phyloP scores from a whole-genome alignment of 2,329 filamentous ascomycete species.

The Trichoderma cornu-damae region DNA sequence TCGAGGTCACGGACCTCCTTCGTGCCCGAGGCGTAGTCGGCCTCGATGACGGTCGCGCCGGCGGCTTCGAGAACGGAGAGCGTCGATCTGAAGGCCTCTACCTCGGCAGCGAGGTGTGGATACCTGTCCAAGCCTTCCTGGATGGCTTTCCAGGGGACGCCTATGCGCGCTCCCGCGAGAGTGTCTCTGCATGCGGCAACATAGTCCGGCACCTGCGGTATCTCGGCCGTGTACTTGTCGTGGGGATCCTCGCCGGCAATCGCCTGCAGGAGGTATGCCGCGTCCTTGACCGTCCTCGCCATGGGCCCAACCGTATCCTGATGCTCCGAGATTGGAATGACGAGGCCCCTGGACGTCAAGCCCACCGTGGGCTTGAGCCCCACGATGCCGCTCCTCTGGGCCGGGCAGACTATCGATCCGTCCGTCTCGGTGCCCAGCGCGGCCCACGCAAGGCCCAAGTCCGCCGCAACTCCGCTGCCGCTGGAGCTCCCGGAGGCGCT shows the following conservation, averaged over 20 bases:
- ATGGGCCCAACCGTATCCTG: slow-evolving; percentile 62
- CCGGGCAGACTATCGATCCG: slow-evolving; percentile 55
- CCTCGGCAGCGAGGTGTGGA: slow-evolving; percentile 19
- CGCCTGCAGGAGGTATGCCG: slow-evolving; percentile 53
- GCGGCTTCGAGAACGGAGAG: slow-evolving; percentile 47
- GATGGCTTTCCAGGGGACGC: slow-evolving; percentile 57
- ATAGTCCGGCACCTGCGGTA: slow-evolving; percentile 51
- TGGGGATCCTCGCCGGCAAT: slow-evolving; percentile 56
- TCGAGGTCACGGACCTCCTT: slow-evolving; percentile 8
- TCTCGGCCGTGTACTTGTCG: slow-evolving; percentile 53
- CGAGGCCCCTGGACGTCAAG: slow-evolving; percentile 54
- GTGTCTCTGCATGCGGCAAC: slow-evolving; percentile 51
- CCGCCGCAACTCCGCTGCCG: slow-evolving; percentile 55
- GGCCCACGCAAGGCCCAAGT: slow-evolving; percentile 55
- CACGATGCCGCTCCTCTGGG: slow-evolving; percentile 52
- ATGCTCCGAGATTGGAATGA: slow-evolving; percentile 59
- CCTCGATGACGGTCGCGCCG: slow-evolving; percentile 56
- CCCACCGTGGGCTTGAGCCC: slow-evolving; percentile 65
- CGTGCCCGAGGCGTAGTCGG: slow-evolving; percentile 32
- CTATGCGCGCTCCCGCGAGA: slow-evolving; percentile 55
- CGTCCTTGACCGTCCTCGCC: slow-evolving; percentile 58
- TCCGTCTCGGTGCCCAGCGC: slow-evolving; percentile 52
- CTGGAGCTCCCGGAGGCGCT: slow-evolving; percentile 58
- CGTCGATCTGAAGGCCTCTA: slow-evolving; percentile 50
- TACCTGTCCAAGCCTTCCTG: slow-evolving; percentile 24